Percentiles rank a stretch among this genome's conserved stretches.
Conservation (phyloP, 495 filamentous ascomycete genomes). For the Chaetomium tenue region DNA sequence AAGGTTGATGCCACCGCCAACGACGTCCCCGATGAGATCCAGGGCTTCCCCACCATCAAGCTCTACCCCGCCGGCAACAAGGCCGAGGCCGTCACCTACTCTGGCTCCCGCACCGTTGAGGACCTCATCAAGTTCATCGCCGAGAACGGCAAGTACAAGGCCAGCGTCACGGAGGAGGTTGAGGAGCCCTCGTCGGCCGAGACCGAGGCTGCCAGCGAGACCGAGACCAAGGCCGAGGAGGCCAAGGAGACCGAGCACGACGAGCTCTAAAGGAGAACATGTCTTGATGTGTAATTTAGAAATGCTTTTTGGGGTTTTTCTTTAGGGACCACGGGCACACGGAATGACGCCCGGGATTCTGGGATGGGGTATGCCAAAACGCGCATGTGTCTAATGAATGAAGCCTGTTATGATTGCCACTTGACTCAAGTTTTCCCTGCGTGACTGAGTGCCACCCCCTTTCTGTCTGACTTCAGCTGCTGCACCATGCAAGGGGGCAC, state of each 20-base stretch:
- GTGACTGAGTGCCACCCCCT: background rate
- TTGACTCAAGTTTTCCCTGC: background rate
- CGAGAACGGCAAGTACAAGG: constrained; percentile 89
- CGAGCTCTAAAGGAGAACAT: constrained; percentile 57
- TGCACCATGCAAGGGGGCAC: constrained; percentile 1
- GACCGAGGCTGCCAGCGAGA: constrained; percentile 42
- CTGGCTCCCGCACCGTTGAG: constrained; percentile 84
- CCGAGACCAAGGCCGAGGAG: constrained; percentile 32
- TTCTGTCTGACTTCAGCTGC: background rate
- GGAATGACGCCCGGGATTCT: constrained; percentile 21
- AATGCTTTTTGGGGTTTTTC: constrained; percentile 29
- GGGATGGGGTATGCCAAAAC: constrained; percentile 34
- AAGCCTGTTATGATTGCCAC: constrained; percentile 5
- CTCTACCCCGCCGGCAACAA: constrained; percentile 91
- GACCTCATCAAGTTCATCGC: constrained; percentile 91
- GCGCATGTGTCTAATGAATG: constrained; percentile 32
- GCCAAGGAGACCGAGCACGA: constrained; percentile 55
- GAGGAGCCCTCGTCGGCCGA: constrained; percentile 50
- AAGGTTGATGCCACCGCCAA: constrained; percentile 98
- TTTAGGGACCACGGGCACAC: constrained; percentile 25
- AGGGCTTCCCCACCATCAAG: constrained; percentile 99
- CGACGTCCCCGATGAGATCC: constrained; percentile 94
- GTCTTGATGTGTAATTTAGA: constrained; percentile 29
- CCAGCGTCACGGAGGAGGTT: constrained; percentile 53
- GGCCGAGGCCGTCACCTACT: constrained; percentile 78